These are phyloP conservation scores for Eucalyptus camaldulensis DNA, from an alignment of 345 rosid species.

Conservation along the genomic window DNA sequence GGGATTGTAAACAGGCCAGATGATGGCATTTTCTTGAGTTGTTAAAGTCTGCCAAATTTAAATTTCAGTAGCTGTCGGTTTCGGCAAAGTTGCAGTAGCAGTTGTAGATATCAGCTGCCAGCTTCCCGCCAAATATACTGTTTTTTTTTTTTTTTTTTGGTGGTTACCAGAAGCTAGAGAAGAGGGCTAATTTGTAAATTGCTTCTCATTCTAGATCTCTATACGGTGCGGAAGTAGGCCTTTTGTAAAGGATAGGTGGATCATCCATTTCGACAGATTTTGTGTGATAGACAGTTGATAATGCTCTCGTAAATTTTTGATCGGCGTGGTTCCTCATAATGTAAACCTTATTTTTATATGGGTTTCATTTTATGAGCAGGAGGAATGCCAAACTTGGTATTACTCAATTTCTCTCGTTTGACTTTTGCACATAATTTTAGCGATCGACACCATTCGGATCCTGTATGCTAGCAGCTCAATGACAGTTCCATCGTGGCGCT, in stretches of 20 bases:
- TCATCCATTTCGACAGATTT: neutral
- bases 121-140: neutral
- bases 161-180: neutral
- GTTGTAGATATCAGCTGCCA: neutral
- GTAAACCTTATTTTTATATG: neutral
- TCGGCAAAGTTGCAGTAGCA: neutral
- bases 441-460: neutral
- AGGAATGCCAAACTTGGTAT: neutral
- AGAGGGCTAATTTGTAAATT: neutral
- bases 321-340: neutral
- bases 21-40: neutral
- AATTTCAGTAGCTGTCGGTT: neutral
- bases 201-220: neutral
- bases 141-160: neutral
- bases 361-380: neutral
- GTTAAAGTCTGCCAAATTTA: neutral
- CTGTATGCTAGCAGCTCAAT: neutral
- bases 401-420: neutral
- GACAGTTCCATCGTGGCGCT: neutral
- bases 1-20: slow-evolving; percentile 7
- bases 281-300: neutral
- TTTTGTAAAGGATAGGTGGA: neutral
- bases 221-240: neutral
- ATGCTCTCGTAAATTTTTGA: neutral
- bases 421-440: neutral